Base-by-base conservation (phyloP, 148 eudicot genomes). In the Fallopia convolvulus region DNA sequence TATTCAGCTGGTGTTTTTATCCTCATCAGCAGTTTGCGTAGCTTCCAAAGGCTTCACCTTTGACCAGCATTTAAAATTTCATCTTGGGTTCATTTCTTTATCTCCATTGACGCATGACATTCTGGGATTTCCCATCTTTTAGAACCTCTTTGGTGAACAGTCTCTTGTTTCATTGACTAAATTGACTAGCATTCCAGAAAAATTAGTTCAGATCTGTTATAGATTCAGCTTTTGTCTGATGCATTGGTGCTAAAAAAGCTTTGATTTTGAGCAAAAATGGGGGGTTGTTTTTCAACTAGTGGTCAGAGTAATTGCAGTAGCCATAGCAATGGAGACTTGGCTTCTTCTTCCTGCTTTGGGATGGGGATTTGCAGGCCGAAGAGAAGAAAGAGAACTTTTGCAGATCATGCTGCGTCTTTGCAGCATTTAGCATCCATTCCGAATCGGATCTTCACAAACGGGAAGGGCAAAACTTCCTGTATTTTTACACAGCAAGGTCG, bases 401-500 rank as follows among this genome's bases (percentile, higher is more conserved):
- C 93, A 12, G 93, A 90, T 73, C 94, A 89, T 76, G 75, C 82
- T 75, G 78, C 84, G 13, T 76, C 86, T 1, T 66, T 91, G 89
- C 92, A 93, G 77, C 90, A 89, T 86, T 79, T 93, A 26, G 81
- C 94, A 17, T 93, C 98, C 20, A 84, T 93, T 72, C 97, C 97
- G 52, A 96, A 87, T 61, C 82, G 99, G 32, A 88, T 91, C 33
- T 84, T 86, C 78, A 73, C 84, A 74, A 96, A 96, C 56, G 99
- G 99, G 17, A 93, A 84, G 85, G 90, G 91, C 72, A 85, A 87
- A 44, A 86, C 86, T 85, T 96, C 98, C 30, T 96, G 99, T 85
- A 84, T 96, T 81, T 96, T 86, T 81, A 96, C 99, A 63, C 98
- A 93, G 80, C 99, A 96, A 77, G 99, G 99, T 49, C 98, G 99